A percentile compares a stretch with the other conserved stretches of the same genome.
phyloP scores from a whole-genome alignment of 2,329 filamentous ascomycete species.

The Alternaria arborescens region DNA sequence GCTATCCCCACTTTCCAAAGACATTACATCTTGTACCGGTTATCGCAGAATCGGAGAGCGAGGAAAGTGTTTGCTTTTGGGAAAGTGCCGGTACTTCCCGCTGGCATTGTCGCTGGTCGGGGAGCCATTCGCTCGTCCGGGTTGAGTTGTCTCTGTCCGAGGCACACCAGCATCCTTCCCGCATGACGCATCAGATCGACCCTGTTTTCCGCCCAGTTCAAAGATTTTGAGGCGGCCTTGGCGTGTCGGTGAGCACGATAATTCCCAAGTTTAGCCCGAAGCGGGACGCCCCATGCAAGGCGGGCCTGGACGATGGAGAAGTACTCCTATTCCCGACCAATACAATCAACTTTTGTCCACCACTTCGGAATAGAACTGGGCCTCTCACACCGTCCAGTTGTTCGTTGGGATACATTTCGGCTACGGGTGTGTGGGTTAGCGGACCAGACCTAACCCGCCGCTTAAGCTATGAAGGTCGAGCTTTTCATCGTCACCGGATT shows the following conservation, averaged over 20 bases:
- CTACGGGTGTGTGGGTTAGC: conserved; percentile 14
- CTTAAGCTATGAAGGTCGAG: conserved; percentile 14
- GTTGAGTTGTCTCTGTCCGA: not conserved
- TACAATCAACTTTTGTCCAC: conserved; percentile 8
- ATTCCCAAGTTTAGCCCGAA: conserved; percentile 1
- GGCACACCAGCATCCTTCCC: not conserved
- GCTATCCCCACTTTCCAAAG: not conserved
- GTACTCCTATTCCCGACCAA: conserved; percentile 27
- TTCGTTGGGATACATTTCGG: conserved; percentile 9
- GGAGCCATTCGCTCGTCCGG: conserved; percentile 12
- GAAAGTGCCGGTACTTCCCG: conserved; percentile 2
- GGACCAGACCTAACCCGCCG: conserved; percentile 17
- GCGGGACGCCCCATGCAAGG: conserved; percentile 3
- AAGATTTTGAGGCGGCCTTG: conserved; percentile 3
- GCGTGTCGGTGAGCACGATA: conserved; percentile 6
- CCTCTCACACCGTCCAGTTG: conserved; percentile 19
- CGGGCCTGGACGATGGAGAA: conserved; percentile 1
- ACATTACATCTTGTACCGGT: not conserved
- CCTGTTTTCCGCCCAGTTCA: not conserved
- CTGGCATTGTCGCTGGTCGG: conserved; percentile 8
- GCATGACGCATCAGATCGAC: conserved; percentile 12
- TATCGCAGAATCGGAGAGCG: not conserved
- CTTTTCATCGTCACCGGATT: conserved; percentile 15
- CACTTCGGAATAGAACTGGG: conserved; percentile 14
- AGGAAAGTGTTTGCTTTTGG: not conserved